Base-by-base conservation (phyloP, 176 grass and related monocot species). In the Musa troglodytarum region DNA sequence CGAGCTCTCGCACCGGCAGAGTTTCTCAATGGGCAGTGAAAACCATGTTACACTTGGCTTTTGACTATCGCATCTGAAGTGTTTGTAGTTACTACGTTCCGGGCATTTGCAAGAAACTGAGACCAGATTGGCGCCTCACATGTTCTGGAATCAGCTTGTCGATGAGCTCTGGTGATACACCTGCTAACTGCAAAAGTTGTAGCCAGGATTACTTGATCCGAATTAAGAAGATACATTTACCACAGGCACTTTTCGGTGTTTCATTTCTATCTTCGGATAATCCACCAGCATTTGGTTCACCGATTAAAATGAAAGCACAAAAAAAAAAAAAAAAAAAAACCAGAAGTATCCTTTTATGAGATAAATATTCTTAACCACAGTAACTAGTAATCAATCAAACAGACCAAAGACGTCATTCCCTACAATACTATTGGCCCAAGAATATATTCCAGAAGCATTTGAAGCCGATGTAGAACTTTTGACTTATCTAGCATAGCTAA, bases 131-230 rank as follows among this genome's bases (percentile, higher is more conserved):
- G 66, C 93, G 85, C 67, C 85, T 90, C 26, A 90, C 59, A 79
- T 96, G 89, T 11, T 96, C 93, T 1, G 93, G 89, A 1, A 90
- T 70, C 26, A 96, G 81, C 89, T 85, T 90, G 74, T 49, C 82
- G 76, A 92, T 76, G 50, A 96, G 87, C 23, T 96, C 93, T 0
- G 83, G 89, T 50, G 85, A 90, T 13, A 87, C 85, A 28, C 90
- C 83, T 13, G 84, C 84, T 72, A 92, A 81, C 93, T 96, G 93
- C 79, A 84, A 10, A 76, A 65, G 19, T 13, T 15, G 23, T 65
- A 25, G 23, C 63, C 22, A 65, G n/a, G 9, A 28, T 11, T 25
- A 28, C 10, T 11, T 23, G 2, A 12, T 26, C 26, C 15, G 63
- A 26, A 65, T 65, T 23, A 13, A 28, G 63, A 65, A 65, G 61